Evolutionary conservation across 345 rosid genomes (phyloP).

Genomic region (Arabis alpina): DNA sequence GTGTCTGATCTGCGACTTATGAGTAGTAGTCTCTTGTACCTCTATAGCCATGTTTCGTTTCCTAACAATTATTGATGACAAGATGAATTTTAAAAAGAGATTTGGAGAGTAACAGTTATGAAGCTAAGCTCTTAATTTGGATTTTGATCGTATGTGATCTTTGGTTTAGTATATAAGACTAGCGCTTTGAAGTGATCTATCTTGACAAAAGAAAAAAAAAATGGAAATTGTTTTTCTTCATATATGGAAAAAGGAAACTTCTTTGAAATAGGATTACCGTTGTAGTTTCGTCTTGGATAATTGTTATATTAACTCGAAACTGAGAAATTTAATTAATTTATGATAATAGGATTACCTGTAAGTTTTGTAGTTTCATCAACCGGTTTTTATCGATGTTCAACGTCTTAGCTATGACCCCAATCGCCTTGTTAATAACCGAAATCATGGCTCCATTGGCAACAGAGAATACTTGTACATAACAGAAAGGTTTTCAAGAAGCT

Average conservation of each 20-base stretch:
- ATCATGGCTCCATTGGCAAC: neutral
- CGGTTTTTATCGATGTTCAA: neutral
- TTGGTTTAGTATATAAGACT: too few relatives aligned
- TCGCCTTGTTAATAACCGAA: neutral
- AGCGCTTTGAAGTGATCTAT: too few relatives aligned
- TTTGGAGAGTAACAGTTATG: neutral
- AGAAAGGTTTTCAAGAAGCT: neutral
- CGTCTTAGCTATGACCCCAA: neutral
- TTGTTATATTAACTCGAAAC: too few relatives aligned
- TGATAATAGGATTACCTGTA: too few relatives aligned
- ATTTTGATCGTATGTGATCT: neutral
- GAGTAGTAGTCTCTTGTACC: constrained; percentile 10
- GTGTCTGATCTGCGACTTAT: neutral
- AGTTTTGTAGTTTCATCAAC: neutral
- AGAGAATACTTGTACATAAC: neutral
- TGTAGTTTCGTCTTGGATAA: too few relatives aligned
- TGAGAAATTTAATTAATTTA: too few relatives aligned
- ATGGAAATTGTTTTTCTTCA: too few relatives aligned
- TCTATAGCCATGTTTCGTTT: constrained; percentile 17
- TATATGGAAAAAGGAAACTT: too few relatives aligned
- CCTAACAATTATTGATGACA: neutral
- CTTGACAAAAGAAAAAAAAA: too few relatives aligned
- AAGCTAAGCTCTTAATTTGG: neutral
- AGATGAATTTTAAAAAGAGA: neutral
- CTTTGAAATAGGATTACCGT: too few relatives aligned